Evolutionary conservation across 2,329 filamentous ascomycete species (phyloP).

Genomic region (Fusarium sp.): DNA sequence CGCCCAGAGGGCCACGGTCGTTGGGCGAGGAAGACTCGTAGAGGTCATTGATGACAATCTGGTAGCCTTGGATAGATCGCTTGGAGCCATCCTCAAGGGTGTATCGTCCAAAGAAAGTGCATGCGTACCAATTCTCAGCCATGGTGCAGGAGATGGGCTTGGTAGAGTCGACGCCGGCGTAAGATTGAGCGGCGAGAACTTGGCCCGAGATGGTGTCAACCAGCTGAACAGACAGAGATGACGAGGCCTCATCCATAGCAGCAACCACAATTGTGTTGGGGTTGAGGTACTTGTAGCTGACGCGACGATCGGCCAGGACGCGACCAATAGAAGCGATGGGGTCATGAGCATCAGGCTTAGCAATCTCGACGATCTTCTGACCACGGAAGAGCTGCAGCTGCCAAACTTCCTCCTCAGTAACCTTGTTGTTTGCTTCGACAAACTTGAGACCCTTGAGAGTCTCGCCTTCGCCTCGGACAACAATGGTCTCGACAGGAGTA

Average conservation of each 20-base stretch:
- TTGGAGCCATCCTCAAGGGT: conserved; percentile 64
- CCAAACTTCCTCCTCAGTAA: conserved; percentile 71
- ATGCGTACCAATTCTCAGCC: conserved; percentile 95
- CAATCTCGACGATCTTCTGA: conserved; percentile 76
- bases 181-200: conserved; percentile 76
- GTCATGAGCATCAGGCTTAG: conserved; percentile 78
- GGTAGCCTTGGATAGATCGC: conserved; percentile 81
- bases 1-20: conserved; percentile 82
- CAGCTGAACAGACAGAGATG: conserved; percentile 78
- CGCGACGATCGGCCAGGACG: conserved; percentile 90
- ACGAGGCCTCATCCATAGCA: conserved; percentile 68
- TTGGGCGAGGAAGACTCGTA: conserved; percentile 88
- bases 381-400: conserved; percentile 74
- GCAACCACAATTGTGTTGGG: conserved; percentile 85
- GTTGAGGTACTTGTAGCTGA: conserved; percentile 97
- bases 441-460: conserved; percentile 68
- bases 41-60: conserved; percentile 86
- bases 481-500: conserved; percentile 65
- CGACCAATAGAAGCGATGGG: conserved; percentile 95
- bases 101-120: conserved; percentile 78
- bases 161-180: conserved; percentile 78
- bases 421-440: conserved; percentile 55
- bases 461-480: conserved; percentile 63
- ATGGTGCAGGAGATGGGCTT: conserved; percentile 82
- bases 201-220: conserved; percentile 89